A percentile compares a stretch with the other conserved stretches of the same genome.
Evolutionary conservation across 2,329 filamentous ascomycete genomes (phyloP).

Genomic region (Clarireedia homoeocarpa): DNA sequence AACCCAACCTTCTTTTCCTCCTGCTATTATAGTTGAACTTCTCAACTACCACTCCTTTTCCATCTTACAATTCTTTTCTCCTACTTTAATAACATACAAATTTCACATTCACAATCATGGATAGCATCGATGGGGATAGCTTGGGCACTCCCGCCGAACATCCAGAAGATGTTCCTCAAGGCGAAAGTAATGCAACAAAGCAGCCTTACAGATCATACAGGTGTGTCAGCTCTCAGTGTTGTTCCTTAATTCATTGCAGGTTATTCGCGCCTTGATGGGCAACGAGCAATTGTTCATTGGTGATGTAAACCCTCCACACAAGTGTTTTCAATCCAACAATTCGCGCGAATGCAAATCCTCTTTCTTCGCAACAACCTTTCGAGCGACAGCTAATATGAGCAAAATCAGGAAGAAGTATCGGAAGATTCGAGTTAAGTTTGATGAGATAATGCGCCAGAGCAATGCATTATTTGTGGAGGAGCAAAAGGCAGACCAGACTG

Average conservation of each 20-base stretch:
- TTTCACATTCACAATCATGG: not conserved
- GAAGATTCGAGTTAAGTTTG: constrained; percentile 77
- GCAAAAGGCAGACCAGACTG: constrained; percentile 70
- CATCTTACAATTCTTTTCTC: not conserved
- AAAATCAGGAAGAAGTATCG: constrained; percentile 91
- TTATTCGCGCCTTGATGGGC: not conserved
- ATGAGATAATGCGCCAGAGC: constrained; percentile 69
- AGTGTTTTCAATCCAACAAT: constrained; percentile 9
- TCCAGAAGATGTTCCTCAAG: constrained; percentile 9
- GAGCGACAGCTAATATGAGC: constrained; percentile 32
- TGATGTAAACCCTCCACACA: not conserved
- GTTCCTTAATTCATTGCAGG: not conserved
- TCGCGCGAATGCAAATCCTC: constrained; percentile 38
- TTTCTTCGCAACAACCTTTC: not conserved
- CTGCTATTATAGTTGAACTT: too few species aligned
- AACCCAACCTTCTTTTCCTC: too few species aligned
- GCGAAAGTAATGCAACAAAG: constrained; percentile 22
- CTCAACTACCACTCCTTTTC: not conserved
- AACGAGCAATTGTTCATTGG: not conserved
- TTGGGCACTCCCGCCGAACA: not conserved
- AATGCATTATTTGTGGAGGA: constrained; percentile 77
- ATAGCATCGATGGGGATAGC: not conserved
- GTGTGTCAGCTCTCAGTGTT: constrained; percentile 24
- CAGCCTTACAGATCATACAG: constrained; percentile 33
- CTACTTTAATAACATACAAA: not conserved